Evolutionary conservation across 2,329 filamentous ascomycete species (phyloP).

Genomic region (Pseudodiploospora longispora): DNA sequence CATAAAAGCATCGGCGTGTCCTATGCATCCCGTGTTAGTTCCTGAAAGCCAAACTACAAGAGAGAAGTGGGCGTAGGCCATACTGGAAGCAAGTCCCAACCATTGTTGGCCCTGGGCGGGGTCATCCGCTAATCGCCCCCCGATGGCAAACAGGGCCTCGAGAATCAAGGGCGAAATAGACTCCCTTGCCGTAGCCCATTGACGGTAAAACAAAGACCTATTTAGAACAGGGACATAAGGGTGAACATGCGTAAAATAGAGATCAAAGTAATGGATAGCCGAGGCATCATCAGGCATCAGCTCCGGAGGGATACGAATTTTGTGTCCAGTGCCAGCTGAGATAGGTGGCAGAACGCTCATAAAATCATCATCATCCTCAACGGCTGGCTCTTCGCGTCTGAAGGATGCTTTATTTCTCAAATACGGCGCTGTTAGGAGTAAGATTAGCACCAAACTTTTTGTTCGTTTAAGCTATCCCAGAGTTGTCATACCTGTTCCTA

Average conservation of each 20-base stretch:
- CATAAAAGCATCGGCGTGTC: constrained; percentile 88
- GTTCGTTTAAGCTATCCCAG: constrained; percentile 3
- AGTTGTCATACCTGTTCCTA: constrained; percentile 62
- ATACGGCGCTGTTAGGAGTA: constrained; percentile 60
- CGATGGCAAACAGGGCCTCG: constrained; percentile 86
- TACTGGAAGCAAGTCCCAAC: constrained; percentile 82
- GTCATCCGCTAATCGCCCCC: constrained; percentile 74
- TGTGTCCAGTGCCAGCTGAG: constrained; percentile 60
- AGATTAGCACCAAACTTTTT: too few species aligned
- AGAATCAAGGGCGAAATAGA: constrained; percentile 82
- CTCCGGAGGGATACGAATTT: constrained; percentile 81
- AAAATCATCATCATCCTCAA: constrained; percentile 66
- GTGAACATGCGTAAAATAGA: constrained; percentile 85
- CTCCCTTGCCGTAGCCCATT: constrained; percentile 78
- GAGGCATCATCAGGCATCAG: constrained; percentile 87
- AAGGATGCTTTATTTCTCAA: constrained; percentile 56
- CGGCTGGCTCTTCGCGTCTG: constrained; percentile 48
- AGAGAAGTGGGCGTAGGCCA: constrained; percentile 12
- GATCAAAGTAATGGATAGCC: constrained; percentile 74
- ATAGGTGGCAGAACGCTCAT: constrained; percentile 63
- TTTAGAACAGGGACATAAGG: constrained; percentile 89
- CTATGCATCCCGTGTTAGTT: constrained; percentile 32
- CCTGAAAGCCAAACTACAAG: not conserved
- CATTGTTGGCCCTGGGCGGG: constrained; percentile 81
- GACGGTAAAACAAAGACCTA: constrained; percentile 72